Base-by-base conservation (phyloP, 2,329 filamentous ascomycete species). In the Aplosporella prunicola region DNA sequence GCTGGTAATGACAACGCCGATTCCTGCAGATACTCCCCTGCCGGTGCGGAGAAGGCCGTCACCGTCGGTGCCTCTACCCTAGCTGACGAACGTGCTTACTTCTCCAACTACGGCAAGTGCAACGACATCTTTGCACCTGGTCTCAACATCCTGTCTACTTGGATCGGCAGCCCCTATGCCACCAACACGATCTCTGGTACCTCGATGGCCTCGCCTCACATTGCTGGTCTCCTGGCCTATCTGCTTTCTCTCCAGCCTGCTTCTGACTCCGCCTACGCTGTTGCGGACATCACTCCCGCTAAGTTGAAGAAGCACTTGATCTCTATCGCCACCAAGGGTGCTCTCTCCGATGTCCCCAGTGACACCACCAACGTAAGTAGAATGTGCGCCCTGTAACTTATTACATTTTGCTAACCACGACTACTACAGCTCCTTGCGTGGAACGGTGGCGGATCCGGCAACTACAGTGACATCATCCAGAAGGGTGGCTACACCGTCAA, bases 81-180 rank as follows among this genome's bases (percentile, higher is more conserved):
- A 43, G 78, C 82, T 56, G 91, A 98, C 60, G 85, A 86, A 73
- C 89, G 91, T 67, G 91, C 91, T 48, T 98, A 96, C 78, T 98
- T 98, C 80, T 98, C 93, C 78, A 98, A 98, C 83, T 96, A 80
- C 66, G 91, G 91, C 64, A 91, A 89, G 75, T 98, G 91, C 77
- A 94, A 89, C 62, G 91, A 98, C 67, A 94, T 98, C 74, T 98
- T 98, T 57, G 91, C 88, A 46, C 91, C 91, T 44, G 91, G 91
- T 58, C 75, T 95, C 56, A 94, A 87, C 80, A 94, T 98, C 55
- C 77, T 85, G 54, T 98, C 91, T 48, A 96, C 91, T 62, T 98
- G 91, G 91, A 94, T 93, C 55, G 91, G 93, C 61, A 89, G 82
- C 77, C 83, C 91, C 66, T 80, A 89, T 56, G 89, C 91, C 56